Percentiles rank a stretch among this genome's conserved stretches.
Conservation (phyloP, 2,329 filamentous ascomycete genomes). For the Pseudogymnoascus sp. region DNA sequence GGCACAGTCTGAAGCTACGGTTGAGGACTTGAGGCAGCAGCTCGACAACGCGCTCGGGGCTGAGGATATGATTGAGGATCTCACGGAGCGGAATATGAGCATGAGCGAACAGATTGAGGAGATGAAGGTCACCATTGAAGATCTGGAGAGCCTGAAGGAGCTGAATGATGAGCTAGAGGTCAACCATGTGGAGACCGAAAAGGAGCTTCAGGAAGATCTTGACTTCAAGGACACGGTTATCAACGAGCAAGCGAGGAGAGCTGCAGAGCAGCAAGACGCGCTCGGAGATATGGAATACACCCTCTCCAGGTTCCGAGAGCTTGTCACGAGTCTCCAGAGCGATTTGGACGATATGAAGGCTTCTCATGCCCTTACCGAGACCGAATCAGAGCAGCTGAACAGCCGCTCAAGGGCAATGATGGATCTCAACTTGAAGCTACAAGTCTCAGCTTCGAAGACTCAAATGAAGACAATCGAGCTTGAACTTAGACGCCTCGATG, state of each 20-base stretch:
- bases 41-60: constrained; percentile 80
- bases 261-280: constrained; percentile 66
- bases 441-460: constrained; percentile 80
- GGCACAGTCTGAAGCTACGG: constrained; percentile 59
- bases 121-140: constrained; percentile 71
- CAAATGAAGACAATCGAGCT: constrained; percentile 92
- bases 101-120: constrained; percentile 78
- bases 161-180: constrained; percentile 90
- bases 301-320: constrained; percentile 75
- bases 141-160: constrained; percentile 82
- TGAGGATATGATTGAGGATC: constrained; percentile 88
- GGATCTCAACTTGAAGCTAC: constrained; percentile 91
- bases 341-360: constrained; percentile 89
- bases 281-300: constrained; percentile 88
- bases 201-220: constrained; percentile 87
- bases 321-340: constrained; percentile 75
- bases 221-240: constrained; percentile 81
- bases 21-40: constrained; percentile 83
- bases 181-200: constrained; percentile 87
- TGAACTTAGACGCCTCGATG: constrained; percentile 76
- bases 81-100: constrained; percentile 78
- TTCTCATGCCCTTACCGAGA: constrained; percentile 85
- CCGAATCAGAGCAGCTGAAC: constrained; percentile 83
- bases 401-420: constrained; percentile 88
- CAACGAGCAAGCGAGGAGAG: constrained; percentile 66